Conservation (phyloP, 1,284 basidiomycete species). For the Salmacisia buchloeana region DNA sequence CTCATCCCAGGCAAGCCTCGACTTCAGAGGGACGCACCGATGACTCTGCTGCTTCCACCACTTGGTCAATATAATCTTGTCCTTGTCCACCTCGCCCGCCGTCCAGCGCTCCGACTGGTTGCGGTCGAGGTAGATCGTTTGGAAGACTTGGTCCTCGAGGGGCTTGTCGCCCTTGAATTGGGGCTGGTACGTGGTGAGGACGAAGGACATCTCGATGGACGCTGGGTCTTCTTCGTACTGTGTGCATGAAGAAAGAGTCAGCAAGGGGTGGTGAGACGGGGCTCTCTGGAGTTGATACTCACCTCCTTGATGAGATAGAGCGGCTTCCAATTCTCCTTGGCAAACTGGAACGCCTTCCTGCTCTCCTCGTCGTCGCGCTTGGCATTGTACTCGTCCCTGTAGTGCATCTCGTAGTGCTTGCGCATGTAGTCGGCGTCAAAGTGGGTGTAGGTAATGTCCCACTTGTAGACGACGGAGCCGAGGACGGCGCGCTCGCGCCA, state of each 20-base stretch:
- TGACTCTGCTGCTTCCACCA: slow-evolving; percentile 64
- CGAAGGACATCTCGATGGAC: slow-evolving; percentile 63
- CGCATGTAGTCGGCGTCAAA: slow-evolving; percentile 60
- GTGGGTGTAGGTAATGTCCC: slow-evolving; percentile 62
- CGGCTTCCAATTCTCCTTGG: slow-evolving; percentile 57
- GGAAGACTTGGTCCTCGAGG: slow-evolving; percentile 59
- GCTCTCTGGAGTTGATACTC: slow-evolving; percentile 11
- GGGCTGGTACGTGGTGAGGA: slow-evolving; percentile 58
- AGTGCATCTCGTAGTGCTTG: slow-evolving; percentile 51
- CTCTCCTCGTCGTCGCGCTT: slow-evolving; percentile 50
- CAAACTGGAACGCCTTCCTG: slow-evolving; percentile 53
- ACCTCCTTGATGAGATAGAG: slow-evolving; percentile 57
- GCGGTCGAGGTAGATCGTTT: slow-evolving; percentile 63
- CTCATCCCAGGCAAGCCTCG: too few species aligned
- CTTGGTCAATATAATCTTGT: slow-evolving; percentile 59
- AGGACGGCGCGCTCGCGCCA: slow-evolving; percentile 61
- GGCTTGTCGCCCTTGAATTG: slow-evolving; percentile 52
- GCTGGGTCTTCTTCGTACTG: slow-evolving; percentile 58
- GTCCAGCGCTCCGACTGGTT: slow-evolving; percentile 58
- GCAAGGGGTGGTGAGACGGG: slow-evolving; percentile 8
- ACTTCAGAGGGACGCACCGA: too few species aligned
- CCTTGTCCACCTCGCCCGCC: slow-evolving; percentile 56
- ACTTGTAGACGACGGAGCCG: slow-evolving; percentile 58
- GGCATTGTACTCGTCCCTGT: slow-evolving; percentile 50
- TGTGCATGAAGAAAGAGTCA: not conserved